Evolutionary conservation across 306 rosid genomes (phyloP).

Genomic region (Fragaria vesca): DNA sequence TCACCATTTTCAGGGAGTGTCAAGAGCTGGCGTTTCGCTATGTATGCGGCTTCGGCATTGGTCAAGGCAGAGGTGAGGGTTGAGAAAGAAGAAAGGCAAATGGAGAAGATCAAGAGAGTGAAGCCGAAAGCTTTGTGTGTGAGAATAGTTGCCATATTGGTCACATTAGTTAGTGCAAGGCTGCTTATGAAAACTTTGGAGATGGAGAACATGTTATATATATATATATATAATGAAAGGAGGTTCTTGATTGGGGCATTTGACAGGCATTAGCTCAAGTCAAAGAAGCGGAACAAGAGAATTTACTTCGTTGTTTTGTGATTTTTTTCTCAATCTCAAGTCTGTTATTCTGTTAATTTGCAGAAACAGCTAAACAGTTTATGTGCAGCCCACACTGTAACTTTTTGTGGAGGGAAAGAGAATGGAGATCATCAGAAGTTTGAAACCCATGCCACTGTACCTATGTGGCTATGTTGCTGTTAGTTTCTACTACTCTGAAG

Average conservation of each 20-base stretch:
- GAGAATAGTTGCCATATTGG: background rate
- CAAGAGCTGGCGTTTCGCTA: slow-evolving; percentile 59
- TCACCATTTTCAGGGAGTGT: slow-evolving; percentile 33
- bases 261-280: background rate
- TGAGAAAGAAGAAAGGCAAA: slow-evolving; percentile 12
- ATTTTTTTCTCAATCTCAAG: background rate
- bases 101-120: slow-evolving; percentile 20
- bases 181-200: slow-evolving; percentile 15
- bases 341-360: background rate
- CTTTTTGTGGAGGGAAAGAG: background rate
- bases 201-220: slow-evolving; percentile 15
- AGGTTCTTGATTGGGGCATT: background rate
- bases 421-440: background rate
- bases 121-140: slow-evolving; percentile 36
- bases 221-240: slow-evolving; percentile 32
- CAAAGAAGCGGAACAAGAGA: background rate
- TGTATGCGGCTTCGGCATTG: slow-evolving; percentile 38
- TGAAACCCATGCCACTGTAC: background rate
- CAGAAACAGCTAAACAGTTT: background rate
- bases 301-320: background rate
- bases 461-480: background rate
- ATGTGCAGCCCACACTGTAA: slow-evolving; percentile 1
- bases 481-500: background rate
- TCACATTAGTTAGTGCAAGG: slow-evolving; percentile 29
- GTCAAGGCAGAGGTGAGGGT: slow-evolving; percentile 42